Evolutionary conservation across 2,329 filamentous ascomycete species (phyloP).

Genomic region (Fusarium decemcellulare): DNA sequence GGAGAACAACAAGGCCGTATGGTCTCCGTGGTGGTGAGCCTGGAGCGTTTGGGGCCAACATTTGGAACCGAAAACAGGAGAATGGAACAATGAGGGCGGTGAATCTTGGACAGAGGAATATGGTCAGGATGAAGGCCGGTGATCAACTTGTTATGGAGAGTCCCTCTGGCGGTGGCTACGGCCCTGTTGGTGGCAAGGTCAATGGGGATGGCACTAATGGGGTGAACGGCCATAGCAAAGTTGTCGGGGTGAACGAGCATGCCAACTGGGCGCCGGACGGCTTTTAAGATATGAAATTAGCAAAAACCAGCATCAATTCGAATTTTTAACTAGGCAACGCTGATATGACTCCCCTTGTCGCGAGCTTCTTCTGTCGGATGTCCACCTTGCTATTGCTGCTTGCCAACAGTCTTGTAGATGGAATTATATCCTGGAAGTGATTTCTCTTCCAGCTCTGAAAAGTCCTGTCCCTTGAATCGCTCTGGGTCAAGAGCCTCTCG

Average conservation of each 20-base stretch:
- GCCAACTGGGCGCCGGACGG: constrained; percentile 3
- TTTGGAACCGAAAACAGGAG: constrained; percentile 67
- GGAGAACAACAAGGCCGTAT: constrained; percentile 81
- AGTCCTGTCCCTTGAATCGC: constrained; percentile 33
- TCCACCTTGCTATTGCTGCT: not conserved
- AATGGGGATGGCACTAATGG: not conserved
- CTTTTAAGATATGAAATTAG: not conserved
- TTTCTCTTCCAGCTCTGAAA: constrained; percentile 23
- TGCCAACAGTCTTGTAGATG: constrained; percentile 41
- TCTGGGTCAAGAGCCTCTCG: constrained; percentile 33
- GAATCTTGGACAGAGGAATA: constrained; percentile 27
- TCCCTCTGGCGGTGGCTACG: constrained; percentile 34
- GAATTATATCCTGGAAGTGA: constrained; percentile 40
- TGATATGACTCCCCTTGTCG: too few relatives aligned
- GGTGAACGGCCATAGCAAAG: constrained; percentile 1
- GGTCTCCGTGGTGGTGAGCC: constrained; percentile 80
- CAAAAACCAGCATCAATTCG: too few relatives aligned
- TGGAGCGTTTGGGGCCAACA: constrained; percentile 76
- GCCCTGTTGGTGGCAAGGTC: not conserved
- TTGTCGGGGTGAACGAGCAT: not conserved
- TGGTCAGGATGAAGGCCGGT: constrained; percentile 28
- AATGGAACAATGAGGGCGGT: constrained; percentile 51
- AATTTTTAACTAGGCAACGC: too few relatives aligned
- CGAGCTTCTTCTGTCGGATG: too few relatives aligned
- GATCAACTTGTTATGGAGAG: constrained; percentile 32